phyloP scores from a whole-genome alignment of 768 basidiomycete species.

The Kwoniella shandongensis region DNA sequence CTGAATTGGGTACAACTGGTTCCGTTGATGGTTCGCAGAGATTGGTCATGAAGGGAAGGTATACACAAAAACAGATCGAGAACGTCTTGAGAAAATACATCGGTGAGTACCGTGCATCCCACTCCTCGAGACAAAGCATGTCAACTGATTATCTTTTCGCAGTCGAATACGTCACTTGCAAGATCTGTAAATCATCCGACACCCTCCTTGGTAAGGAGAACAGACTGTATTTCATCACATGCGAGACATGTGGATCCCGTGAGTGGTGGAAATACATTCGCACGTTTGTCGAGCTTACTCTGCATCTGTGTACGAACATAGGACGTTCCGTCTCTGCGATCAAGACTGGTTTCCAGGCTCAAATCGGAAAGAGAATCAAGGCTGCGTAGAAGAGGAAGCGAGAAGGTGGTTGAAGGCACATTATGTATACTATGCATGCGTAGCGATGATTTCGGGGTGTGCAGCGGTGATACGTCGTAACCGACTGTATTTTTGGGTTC shows the following conservation, averaged over 20 bases:
- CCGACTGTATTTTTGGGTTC: too few species aligned
- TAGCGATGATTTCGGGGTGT: not conserved
- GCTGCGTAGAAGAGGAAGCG: conserved; percentile 21
- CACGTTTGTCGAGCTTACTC: not conserved
- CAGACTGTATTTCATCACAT: conserved; percentile 84
- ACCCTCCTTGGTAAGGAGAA: conserved; percentile 96
- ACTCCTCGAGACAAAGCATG: not conserved
- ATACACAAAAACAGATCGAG: conserved; percentile 98
- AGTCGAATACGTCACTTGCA: conserved; percentile 99
- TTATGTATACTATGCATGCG: conserved; percentile 15
- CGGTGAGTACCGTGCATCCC: conserved; percentile 60
- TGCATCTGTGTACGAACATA: not conserved
- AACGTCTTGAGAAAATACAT: conserved; percentile 95
- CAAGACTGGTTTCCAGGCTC: conserved; percentile 98
- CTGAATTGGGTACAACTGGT: conserved; percentile 97
- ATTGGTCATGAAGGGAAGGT: conserved; percentile 94
- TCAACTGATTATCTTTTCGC: not conserved
- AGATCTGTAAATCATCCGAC: conserved; percentile 98
- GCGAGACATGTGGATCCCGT: conserved; percentile 54
- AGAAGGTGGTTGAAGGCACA: not conserved
- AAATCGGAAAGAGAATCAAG: conserved; percentile 57
- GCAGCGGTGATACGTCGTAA: too few species aligned
- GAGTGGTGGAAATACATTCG: conserved; percentile 13
- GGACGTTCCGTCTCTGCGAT: conserved; percentile 90
- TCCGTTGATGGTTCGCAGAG: conserved; percentile 88